Percentiles rank a stretch among this genome's conserved stretches.
phyloP scores from a whole-genome alignment of 495 filamentous ascomycete genomes.

The Penicillium simplicissimum region DNA sequence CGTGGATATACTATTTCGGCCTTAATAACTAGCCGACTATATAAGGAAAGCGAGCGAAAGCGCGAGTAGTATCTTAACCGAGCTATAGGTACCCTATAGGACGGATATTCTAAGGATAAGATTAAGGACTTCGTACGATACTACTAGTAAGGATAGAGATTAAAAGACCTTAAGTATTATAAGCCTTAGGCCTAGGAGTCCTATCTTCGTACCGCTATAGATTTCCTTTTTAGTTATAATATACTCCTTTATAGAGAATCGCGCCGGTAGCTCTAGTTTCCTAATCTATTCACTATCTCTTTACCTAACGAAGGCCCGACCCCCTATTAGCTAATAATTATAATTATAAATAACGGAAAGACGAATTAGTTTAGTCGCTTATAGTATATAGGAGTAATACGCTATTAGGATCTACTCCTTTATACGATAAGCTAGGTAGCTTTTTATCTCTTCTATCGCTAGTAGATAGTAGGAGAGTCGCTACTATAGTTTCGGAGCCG shows the following conservation, averaged over 20 bases:
- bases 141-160: too few relatives aligned
- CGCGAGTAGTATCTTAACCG: background rate
- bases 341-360: background rate
- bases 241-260: background rate
- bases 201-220: too few relatives aligned
- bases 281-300: background rate
- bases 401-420: background rate
- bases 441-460: background rate
- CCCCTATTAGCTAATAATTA: background rate
- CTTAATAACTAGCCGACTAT: background rate
- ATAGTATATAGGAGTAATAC: background rate
- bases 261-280: background rate
- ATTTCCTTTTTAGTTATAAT: too few relatives aligned
- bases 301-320: background rate
- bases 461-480: background rate
- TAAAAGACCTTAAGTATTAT: too few relatives aligned
- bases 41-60: background rate
- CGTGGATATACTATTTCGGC: background rate
- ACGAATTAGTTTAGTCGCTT: too few relatives aligned
- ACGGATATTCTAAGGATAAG: background rate
- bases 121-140: too few relatives aligned
- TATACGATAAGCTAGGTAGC: background rate
- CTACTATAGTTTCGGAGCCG: background rate
- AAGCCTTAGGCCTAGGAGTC: too few relatives aligned
- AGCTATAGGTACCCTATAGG: background rate